Base-by-base conservation (phyloP, 805 yeast species). In the Nakazawaea peltata region DNA sequence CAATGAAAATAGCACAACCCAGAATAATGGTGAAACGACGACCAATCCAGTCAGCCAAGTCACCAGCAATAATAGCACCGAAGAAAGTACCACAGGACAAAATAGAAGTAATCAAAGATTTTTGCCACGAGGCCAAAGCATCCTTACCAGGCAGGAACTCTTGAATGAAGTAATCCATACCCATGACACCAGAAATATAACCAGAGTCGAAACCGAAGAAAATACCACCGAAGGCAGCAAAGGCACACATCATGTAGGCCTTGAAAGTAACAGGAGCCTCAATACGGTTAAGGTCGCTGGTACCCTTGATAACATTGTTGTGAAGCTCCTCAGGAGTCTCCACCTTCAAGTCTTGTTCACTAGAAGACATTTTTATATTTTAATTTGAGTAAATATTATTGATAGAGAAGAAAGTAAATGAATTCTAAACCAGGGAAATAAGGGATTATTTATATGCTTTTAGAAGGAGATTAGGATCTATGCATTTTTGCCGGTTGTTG, bases 201-300 rank as follows among this genome's bases (percentile, higher is more conserved):
- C 84, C 85, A 1, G 84, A 76, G 51, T 78, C 84, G 50, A 74
- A 77, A 36, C 84, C 84, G 44, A 71, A 77, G 36, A 76, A 61
- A 43, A 78, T 63, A 36, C 84, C 85, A 42, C 81, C 82, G 36
- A 76, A 69, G 19, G 83, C 80, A 10, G 81, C 79, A 36, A 77
- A 79, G 37, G 74, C 54, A 45, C 83, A 57, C 49, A 57, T 56
- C 19, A 53, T 18, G 46, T 57, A 59, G n/a, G 61, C 52, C 39
- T 47, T 57, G 32, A 53, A 25, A 14, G 64, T 59, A 25, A 59
- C 41, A n/a, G 62, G 63, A 31, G 64, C 63, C 33, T 59, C 64
- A 22, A 54, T 44, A 37, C 58, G 47, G 23, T 48, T 50, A 13
- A 47, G 28, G 26, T 45, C 41, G 30, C 42, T 19, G 23, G 51